These are phyloP conservation scores for Clonostachys chloroleuca DNA, from an alignment of 2,329 filamentous ascomycete species.

Conservation along the genomic window DNA sequence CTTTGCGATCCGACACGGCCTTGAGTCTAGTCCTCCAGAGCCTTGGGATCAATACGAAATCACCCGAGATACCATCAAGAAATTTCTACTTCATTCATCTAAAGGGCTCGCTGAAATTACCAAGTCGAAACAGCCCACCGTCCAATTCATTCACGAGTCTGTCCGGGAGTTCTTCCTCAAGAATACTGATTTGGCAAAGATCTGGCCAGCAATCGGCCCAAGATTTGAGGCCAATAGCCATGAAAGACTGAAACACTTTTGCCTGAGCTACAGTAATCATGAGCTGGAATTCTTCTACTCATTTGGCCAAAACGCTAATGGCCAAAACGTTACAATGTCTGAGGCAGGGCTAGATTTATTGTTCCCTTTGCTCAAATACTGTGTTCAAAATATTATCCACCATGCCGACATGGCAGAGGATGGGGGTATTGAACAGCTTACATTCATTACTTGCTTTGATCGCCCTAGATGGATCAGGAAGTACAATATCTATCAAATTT, in stretches of 20 bases:
- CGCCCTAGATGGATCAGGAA: slow-evolving; percentile 18
- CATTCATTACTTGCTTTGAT: slow-evolving; percentile 22
- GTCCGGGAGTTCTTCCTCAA: slow-evolving; percentile 40
- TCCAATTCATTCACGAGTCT: slow-evolving; percentile 52
- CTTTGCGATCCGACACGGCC: slow-evolving; percentile 27
- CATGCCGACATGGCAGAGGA: slow-evolving; percentile 30
- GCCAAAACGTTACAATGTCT: no score
- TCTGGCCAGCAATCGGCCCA: slow-evolving; percentile 22
- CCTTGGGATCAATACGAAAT: no score
- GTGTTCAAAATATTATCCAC: slow-evolving; percentile 27
- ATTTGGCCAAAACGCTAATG: no score
- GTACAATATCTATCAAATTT: slow-evolving; percentile 18
- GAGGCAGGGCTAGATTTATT: background rate
- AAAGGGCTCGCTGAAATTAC: slow-evolving; percentile 45
- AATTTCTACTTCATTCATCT: slow-evolving; percentile 33
- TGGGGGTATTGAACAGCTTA: slow-evolving; percentile 13
- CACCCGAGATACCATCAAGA: slow-evolving; percentile 11
- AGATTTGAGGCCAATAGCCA: slow-evolving; percentile 28
- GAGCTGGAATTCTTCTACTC: no score
- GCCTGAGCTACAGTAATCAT: slow-evolving; percentile 27
- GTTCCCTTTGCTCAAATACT: slow-evolving; percentile 42
- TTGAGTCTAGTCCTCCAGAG: background rate
- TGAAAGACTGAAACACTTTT: slow-evolving; percentile 37
- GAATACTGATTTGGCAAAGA: slow-evolving; percentile 16
- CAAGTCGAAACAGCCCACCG: slow-evolving; percentile 14